Evolutionary conservation across 805 yeast species (phyloP).

Genomic region (Henningerozyma blattae): DNA sequence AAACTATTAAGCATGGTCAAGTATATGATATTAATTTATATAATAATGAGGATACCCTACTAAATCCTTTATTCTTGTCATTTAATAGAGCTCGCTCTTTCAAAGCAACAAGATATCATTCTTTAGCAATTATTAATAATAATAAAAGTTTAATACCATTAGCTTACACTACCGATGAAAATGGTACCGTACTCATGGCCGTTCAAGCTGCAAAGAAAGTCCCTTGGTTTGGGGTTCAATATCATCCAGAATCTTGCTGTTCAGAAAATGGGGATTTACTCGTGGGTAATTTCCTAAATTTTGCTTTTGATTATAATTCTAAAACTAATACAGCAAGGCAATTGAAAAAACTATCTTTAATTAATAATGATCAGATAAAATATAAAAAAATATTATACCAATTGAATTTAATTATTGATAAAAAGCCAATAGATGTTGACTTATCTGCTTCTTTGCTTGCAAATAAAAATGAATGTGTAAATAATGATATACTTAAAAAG

Average conservation of each 20-base stretch:
- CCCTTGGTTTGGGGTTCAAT: constrained; percentile 91
- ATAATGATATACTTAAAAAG: neutral
- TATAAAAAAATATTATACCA: constrained; percentile 3
- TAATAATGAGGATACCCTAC: constrained; percentile 2
- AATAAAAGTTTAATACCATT: constrained; percentile 36
- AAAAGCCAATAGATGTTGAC: constrained; percentile 8
- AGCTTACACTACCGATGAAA: constrained; percentile 42
- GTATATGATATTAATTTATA: constrained; percentile 36
- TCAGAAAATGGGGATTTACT: constrained; percentile 54
- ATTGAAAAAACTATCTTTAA: constrained; percentile 2
- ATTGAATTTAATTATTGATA: constrained; percentile 15
- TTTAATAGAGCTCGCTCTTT: constrained; percentile 32
- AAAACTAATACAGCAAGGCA: constrained; percentile 15
- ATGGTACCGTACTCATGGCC: constrained; percentile 60
- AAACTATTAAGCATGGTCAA: constrained; percentile 75
- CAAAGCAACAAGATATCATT: constrained; percentile 80
- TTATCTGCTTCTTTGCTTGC: constrained; percentile 4
- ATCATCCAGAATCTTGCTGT: constrained; percentile 93
- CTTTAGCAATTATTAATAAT: constrained; percentile 41
- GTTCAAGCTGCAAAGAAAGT: constrained; percentile 36
- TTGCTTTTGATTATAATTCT: constrained; percentile 14
- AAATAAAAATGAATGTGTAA: neutral
- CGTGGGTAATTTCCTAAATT: constrained; percentile 40
- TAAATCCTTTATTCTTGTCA: constrained; percentile 28
- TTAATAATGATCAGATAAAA: neutral